Evolutionary conservation across 2,329 filamentous ascomycete genomes (phyloP), one percentile per base, ranked within the genome.

Genomic region (Verticillium zaregamsianum): DNA sequence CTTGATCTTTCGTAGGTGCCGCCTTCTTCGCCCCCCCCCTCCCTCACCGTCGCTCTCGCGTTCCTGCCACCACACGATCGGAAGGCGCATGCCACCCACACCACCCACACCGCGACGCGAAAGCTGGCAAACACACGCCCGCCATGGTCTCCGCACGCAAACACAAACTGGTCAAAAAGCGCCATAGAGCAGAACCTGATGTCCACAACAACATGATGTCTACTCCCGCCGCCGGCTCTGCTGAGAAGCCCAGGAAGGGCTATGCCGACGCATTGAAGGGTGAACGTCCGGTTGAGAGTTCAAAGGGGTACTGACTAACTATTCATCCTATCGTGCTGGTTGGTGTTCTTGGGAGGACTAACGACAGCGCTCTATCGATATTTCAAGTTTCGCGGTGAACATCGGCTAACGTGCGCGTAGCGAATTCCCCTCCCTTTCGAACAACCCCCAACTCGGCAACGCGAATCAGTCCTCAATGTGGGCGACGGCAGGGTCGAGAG

Each of bases 381-480:
- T 40, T 17, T 40, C 14, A 20, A 4, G 4, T 17, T 40, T 17
- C 14, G 5, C 6, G 14, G 37, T 6, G 17, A n/a, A n/a, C 37
- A 20, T 40, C 1, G 4, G 45, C 45, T 49, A 49, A 49, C 45
- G 8, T 49, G 45, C n/a, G n/a, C 59, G 57, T 64, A 90, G 86
- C 64, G 86, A 90, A 70, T 90, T 90, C 60, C 87, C 87, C 9
- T 87, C 86, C 25, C 74, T 90, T 67, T 88, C 86, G 59, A 87
- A 85, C 68, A 87, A 83, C 65, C 77, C 84, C 55, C 83, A 85
- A 68, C 73, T 86, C 54, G 75, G 80, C 32, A 82, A 73, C 62
- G 72, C 79, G 7, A 80, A 71, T 55, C 80, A 80, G 64, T 74
- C 79, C 15, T 82, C 82, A 5, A 78, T 87, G 74, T 87, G 85